Conservation (phyloP, 2,329 filamentous ascomycete genomes). For the Fusarium compactum region DNA sequence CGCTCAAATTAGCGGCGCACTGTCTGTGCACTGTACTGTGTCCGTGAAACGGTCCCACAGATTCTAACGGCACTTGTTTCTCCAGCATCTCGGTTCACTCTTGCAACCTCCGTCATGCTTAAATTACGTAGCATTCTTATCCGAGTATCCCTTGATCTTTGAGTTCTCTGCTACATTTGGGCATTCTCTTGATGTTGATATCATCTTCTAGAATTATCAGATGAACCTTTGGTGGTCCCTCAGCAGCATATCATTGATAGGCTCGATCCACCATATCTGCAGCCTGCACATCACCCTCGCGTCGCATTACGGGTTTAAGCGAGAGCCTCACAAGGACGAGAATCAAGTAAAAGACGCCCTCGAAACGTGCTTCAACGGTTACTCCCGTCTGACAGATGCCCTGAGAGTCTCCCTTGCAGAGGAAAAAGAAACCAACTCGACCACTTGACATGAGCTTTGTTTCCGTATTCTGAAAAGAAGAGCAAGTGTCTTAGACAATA, state of each 20-base stretch:
- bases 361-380: constrained; percentile 20
- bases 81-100: constrained; percentile 43
- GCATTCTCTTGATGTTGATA: not conserved
- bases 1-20: constrained; percentile 30
- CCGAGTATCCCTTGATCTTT: constrained; percentile 16
- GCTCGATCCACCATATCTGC: constrained; percentile 20
- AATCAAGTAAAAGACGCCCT: constrained; percentile 18
- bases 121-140: constrained; percentile 41
- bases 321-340: constrained; percentile 19
- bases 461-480: constrained; percentile 11
- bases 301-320: constrained; percentile 32
- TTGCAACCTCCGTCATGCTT: constrained; percentile 31
- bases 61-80: constrained; percentile 42
- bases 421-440: constrained; percentile 3
- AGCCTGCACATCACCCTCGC: constrained; percentile 33
- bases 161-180: not conserved
- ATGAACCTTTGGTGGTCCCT: not conserved
- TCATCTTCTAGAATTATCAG: constrained; percentile 3
- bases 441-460: constrained; percentile 18
- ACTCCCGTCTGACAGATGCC: constrained; percentile 19
- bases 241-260: not conserved
- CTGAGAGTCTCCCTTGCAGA: constrained; percentile 30
- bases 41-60: constrained; percentile 36
- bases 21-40: constrained; percentile 35
- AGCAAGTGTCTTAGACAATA: constrained; percentile 38